Percentiles rank a stretch among this genome's conserved stretches.
Conservation (phyloP, 257 asterid species). For the Solanum pinnatisectum region DNA sequence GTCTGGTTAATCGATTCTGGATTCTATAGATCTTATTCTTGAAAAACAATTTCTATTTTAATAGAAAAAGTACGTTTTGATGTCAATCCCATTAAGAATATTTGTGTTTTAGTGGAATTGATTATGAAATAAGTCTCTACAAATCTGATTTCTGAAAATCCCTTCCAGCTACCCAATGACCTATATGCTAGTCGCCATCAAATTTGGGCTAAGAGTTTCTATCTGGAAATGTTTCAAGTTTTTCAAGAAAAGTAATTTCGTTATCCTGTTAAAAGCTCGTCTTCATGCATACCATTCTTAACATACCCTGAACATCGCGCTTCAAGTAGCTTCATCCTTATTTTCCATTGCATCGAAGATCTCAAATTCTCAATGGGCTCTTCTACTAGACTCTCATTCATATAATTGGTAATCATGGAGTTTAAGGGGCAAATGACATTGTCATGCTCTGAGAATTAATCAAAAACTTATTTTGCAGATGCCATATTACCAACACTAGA, state of each 20-base stretch:
- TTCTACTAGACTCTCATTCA: not conserved
- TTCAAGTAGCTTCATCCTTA: constrained; percentile 16
- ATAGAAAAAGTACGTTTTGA: not conserved
- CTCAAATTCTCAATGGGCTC: not conserved
- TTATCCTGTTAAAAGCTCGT: not conserved
- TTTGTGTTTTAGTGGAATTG: not conserved
- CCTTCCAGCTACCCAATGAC: not conserved
- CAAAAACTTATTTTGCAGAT: constrained; percentile 4
- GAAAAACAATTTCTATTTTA: not conserved
- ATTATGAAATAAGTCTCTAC: not conserved
- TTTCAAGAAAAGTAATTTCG: too few relatives aligned
- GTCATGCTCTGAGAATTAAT: not conserved
- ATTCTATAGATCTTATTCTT: not conserved
- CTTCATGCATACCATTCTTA: constrained; percentile 10
- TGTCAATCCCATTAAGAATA: not conserved
- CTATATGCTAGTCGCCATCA: not conserved
- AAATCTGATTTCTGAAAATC: not conserved
- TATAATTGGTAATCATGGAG: constrained; percentile 10
- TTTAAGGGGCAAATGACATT: not conserved
- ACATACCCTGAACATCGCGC: constrained; percentile 11
- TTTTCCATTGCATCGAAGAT: not conserved
- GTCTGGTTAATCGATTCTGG: not conserved
- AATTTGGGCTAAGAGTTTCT: not conserved
- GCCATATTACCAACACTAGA: not conserved
- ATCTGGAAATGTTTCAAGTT: too few relatives aligned